Base-by-base conservation (phyloP, 2,329 filamentous ascomycete genomes). In the Botrytis paeoniae region DNA sequence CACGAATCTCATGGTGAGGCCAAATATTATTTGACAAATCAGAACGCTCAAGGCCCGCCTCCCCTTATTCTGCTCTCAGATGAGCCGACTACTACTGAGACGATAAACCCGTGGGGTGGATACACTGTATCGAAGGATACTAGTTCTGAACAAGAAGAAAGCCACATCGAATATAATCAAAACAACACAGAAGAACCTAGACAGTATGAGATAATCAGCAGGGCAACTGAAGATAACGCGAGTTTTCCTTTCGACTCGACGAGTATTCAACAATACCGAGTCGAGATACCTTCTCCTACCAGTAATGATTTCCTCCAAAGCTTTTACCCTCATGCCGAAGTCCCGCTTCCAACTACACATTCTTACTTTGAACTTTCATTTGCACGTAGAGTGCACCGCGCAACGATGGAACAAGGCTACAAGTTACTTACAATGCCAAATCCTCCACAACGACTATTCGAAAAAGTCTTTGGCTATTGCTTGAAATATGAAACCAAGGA, bases 381-480 rank as follows among this genome's bases (percentile, higher is more conserved):
- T 77, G 89, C 89, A 18, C 88, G 92, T 12, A 87, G 91, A 7
- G 83, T 97, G 7, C 91, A 93, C 66, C 88, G 93, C 60, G 85
- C 85, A 70, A 85, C 89, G 3, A 77, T 90, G 1, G 92, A 97
- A 81, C 82, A 85, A 39, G 92, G 86, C 0, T 88, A 90, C 73
- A 82, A 84, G 4, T 82, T 95, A 1, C 84, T 93, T 4, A 83
- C 80, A 22, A 84, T 85, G 80, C 78, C 82, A 3, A 82, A 85
- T 85, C 88, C 65, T 12, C 84, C 86, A 0, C 84, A 85, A 2
- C 80, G 83, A 3, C 81, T 81, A 1, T 84, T 89, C 72, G 82
- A 84, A n/a, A 85, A 86, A 48, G 85, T 90, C 1, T 95, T 94
- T 80, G 90, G 89, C 51, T 91, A 94, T 73, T 89, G 89, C n/a